Evolutionary conservation across 1,284 basidiomycete genomes (phyloP).

Genomic region (Melampsora occidentalis): DNA sequence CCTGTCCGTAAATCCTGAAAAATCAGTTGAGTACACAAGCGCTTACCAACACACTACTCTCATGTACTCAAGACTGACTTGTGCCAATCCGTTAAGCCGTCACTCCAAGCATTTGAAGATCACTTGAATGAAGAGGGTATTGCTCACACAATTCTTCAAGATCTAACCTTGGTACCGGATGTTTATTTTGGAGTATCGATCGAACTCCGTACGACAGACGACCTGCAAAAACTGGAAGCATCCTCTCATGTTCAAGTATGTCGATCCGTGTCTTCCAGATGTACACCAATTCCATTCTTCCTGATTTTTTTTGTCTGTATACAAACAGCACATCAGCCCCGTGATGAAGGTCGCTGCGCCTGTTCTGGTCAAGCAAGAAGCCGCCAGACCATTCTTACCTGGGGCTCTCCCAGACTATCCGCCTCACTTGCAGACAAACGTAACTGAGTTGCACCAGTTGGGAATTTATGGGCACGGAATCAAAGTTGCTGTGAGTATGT

Average conservation of each 20-base stretch:
- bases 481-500: conserved; percentile 20
- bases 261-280: neutral
- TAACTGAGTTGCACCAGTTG: conserved; percentile 55
- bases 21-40: too few species aligned
- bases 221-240: conserved; percentile 10
- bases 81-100: conserved; percentile 7
- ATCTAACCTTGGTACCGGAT: conserved; percentile 20
- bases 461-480: conserved; percentile 37
- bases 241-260: conserved; percentile 25
- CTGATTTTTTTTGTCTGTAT: neutral
- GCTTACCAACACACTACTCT: too few species aligned
- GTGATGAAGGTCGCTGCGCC: neutral
- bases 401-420: conserved; percentile 3
- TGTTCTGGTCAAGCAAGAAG: neutral
- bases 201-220: conserved; percentile 15
- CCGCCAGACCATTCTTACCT: neutral
- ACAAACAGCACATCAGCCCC: conserved; percentile 9
- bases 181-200: conserved; percentile 39
- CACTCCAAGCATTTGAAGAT: conserved; percentile 27
- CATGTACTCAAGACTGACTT: too few species aligned
- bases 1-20: too few species aligned
- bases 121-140: conserved; percentile 19
- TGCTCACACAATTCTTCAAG: conserved; percentile 27
- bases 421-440: conserved; percentile 61
- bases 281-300: neutral